These are phyloP conservation scores for Penicillium palitans DNA, from an alignment of 2,329 filamentous ascomycete species.

Conservation along the genomic window DNA sequence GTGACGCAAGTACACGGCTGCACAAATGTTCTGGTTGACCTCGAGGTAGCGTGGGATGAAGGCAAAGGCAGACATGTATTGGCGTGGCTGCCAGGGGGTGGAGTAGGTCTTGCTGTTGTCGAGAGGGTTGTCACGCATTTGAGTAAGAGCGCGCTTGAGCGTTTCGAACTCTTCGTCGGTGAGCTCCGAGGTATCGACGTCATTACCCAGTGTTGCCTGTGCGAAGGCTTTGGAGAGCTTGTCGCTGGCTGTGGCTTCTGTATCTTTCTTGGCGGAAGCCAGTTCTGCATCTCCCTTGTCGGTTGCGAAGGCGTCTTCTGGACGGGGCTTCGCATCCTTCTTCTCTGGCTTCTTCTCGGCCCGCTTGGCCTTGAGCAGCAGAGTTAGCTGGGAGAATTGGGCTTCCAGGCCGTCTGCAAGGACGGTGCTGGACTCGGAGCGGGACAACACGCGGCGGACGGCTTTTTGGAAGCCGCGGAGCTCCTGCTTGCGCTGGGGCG, in stretches of 20 bases:
- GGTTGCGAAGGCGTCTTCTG: conserved; percentile 11
- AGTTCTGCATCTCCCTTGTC: conserved; percentile 15
- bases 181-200: conserved; percentile 48
- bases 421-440: conserved; percentile 49
- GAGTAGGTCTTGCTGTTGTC: conserved; percentile 79
- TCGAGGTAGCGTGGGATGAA: conserved; percentile 95
- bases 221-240: conserved; percentile 39
- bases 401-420: conserved; percentile 53
- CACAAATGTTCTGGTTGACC: conserved; percentile 96
- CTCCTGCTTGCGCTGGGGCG: conserved; percentile 71
- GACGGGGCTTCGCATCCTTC: conserved; percentile 11
- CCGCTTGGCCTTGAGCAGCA: conserved; percentile 47
- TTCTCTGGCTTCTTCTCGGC: conserved; percentile 25
- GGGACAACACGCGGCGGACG: conserved; percentile 63
- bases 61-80: conserved; percentile 87
- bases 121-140: conserved; percentile 71
- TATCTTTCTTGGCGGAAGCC: conserved; percentile 17
- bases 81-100: conserved; percentile 84
- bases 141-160: conserved; percentile 58
- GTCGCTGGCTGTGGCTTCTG: conserved; percentile 21
- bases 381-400: conserved; percentile 55
- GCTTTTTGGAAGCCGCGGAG: conserved; percentile 70
- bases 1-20: conserved; percentile 91
- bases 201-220: conserved; percentile 32
- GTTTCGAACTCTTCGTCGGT: conserved; percentile 50